phyloP scores from a whole-genome alignment of 768 basidiomycete species.

The Amanita fuliginea region DNA sequence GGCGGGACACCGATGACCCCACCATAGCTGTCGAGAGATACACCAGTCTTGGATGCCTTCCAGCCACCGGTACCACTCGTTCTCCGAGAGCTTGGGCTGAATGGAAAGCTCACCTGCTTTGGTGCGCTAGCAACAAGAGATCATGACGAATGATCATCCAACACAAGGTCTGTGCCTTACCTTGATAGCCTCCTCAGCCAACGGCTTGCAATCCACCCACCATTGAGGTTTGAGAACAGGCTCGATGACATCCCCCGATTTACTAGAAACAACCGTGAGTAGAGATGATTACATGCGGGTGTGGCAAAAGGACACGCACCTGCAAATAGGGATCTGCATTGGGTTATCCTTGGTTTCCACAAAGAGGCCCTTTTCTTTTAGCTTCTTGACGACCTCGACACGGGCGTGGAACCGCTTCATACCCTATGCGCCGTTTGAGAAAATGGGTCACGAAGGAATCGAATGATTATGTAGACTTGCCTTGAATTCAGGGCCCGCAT shows the following conservation, averaged over 20 bases:
- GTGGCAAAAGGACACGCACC: conserved; percentile 26
- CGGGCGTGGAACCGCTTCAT: conserved; percentile 97
- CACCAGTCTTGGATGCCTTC: conserved; percentile 98
- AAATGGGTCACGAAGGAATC: not conserved
- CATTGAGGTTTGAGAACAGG: conserved; percentile 94
- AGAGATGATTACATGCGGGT: not conserved
- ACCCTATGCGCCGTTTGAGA: conserved; percentile 37
- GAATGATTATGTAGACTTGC: conserved; percentile 22
- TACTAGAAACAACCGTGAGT: conserved; percentile 36
- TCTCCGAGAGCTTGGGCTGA: conserved; percentile 75
- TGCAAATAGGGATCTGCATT: conserved; percentile 95
- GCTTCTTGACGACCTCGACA: conserved; percentile 66
- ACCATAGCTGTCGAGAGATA: conserved; percentile 97
- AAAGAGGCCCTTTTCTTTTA: conserved; percentile 79
- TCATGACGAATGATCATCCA: not conserved
- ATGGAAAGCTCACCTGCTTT: conserved; percentile 79
- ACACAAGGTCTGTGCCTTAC: conserved; percentile 24
- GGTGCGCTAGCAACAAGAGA: conserved; percentile 52
- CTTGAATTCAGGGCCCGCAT: conserved; percentile 73
- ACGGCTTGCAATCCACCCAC: conserved; percentile 92
- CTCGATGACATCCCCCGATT: conserved; percentile 96
- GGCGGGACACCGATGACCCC: conserved; percentile 95
- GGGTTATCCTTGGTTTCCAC: conserved; percentile 93
- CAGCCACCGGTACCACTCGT: conserved; percentile 95
- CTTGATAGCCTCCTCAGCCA: conserved; percentile 84